phyloP scores from a whole-genome alignment of 2,329 filamentous ascomycete species.

The Mycocentrospora acerina region DNA sequence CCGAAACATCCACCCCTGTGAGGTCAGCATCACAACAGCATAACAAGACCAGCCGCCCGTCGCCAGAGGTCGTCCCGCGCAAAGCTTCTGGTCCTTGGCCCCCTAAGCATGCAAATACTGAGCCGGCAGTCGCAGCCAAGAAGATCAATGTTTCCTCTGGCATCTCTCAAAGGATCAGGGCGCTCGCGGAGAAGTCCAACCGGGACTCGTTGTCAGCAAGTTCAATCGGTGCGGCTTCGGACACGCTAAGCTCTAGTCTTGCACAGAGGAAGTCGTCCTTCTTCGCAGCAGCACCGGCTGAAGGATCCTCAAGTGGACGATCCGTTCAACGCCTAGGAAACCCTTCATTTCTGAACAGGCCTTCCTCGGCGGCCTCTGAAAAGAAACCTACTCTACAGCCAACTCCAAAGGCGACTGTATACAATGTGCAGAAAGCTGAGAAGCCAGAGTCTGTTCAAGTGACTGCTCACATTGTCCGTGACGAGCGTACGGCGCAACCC shows the following conservation, averaged over 20 bases:
- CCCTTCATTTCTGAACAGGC: conserved; percentile 29
- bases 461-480: conserved; percentile 78
- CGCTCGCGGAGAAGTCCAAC: conserved; percentile 74
- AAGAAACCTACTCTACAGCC: conserved; percentile 22
- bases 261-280: conserved; percentile 44
- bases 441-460: conserved; percentile 81
- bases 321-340: conserved; percentile 32
- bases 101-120: conserved; percentile 23
- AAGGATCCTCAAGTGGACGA: conserved; percentile 27
- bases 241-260: conserved; percentile 31
- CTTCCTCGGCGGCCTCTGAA: conserved; percentile 31
- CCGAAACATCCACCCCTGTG: conserved; percentile 27
- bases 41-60: conserved; percentile 21
- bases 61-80: conserved; percentile 30
- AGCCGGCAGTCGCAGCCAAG: conserved; percentile 53
- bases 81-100: conserved; percentile 38
- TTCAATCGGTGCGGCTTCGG: no score
- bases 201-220: conserved; percentile 44
- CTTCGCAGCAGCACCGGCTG: conserved; percentile 35
- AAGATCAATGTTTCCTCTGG: conserved; percentile 84
- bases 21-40: conserved; percentile 43
- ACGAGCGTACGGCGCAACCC: conserved; percentile 46
- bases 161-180: conserved; percentile 93
- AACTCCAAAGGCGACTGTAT: conserved; percentile 34
- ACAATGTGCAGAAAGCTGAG: conserved; percentile 45